Evolutionary conservation across 805 yeast species (phyloP).

Genomic region (Alloascoidea africana): DNA sequence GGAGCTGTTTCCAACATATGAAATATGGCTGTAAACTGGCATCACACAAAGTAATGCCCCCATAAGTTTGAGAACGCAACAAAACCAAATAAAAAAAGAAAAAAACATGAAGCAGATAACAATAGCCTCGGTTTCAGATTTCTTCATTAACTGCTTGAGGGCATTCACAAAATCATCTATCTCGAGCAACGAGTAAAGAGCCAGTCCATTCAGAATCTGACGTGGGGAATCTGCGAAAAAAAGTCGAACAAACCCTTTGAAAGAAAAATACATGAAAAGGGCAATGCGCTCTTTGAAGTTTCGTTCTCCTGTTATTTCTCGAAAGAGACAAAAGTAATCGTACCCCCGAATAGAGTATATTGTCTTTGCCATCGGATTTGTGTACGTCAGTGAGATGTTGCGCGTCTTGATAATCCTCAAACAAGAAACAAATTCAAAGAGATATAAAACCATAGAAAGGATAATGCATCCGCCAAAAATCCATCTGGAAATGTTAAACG

Average conservation of each 20-base stretch:
- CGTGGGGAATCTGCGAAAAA: constrained; percentile 76
- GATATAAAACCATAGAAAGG: constrained; percentile 41
- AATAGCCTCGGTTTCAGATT: constrained; percentile 52
- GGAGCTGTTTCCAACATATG: constrained; percentile 24
- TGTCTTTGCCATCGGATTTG: constrained; percentile 46
- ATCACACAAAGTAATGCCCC: constrained; percentile 36
- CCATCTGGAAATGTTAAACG: constrained; percentile 46
- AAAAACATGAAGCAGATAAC: constrained; percentile 61
- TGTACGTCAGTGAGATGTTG: constrained; percentile 55
- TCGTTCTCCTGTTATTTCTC: constrained; percentile 49
- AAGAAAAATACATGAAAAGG: constrained; percentile 46
- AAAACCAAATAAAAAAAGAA: constrained; percentile 59
- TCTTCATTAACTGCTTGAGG: constrained; percentile 40
- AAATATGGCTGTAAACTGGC: constrained; percentile 33
- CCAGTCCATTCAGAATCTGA: constrained; percentile 69
- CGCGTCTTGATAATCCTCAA: constrained; percentile 38
- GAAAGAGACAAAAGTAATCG: constrained; percentile 57
- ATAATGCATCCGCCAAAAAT: constrained; percentile 71
- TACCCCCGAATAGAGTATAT: constrained; percentile 43
- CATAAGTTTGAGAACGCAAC: constrained; percentile 42
- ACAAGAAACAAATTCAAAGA: constrained; percentile 46
- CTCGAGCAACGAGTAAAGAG: constrained; percentile 38
- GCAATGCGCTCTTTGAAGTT: constrained; percentile 52
- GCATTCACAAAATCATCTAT: constrained; percentile 18
- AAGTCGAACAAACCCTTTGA: constrained; percentile 46